A percentile compares a stretch with the other conserved stretches of the same genome.
These are phyloP conservation scores for Cyclotella kingstonii DNA, from an alignment of 108 stramenopile genomes.

Conservation along the genomic window DNA sequence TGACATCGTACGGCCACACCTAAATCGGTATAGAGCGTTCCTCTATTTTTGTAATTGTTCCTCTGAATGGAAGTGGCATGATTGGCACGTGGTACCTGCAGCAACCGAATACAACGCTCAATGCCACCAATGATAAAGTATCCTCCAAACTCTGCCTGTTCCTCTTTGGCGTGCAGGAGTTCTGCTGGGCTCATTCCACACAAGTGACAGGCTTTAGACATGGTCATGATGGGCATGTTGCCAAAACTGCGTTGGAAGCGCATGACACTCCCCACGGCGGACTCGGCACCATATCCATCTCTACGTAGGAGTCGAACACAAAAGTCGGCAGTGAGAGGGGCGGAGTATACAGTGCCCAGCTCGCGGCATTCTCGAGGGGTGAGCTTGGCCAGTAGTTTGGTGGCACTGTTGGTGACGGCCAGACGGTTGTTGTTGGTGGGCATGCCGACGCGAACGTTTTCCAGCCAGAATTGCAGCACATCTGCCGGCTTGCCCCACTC, in stretches of 20 bases:
- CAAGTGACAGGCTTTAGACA: conserved; percentile 77
- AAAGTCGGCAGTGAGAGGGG: conserved; percentile 66
- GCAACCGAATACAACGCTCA: conserved; percentile 92
- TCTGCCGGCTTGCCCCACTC: conserved; percentile 14
- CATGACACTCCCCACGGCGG: conserved; percentile 24
- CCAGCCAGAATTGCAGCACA: conserved; percentile 70
- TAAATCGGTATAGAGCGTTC: conserved; percentile 78
- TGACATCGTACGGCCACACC: conserved; percentile 85
- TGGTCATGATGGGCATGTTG: conserved; percentile 94
- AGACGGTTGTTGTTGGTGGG: conserved; percentile 45
- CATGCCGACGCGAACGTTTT: conserved; percentile 61
- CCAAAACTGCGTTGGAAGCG: conserved; percentile 73
- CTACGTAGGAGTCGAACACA: conserved; percentile 62
- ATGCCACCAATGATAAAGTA: conserved; percentile 97
- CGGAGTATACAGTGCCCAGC: conserved; percentile 72
- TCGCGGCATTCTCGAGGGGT: conserved; percentile 84
- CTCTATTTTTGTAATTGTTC: conserved; percentile 90
- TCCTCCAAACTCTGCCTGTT: conserved; percentile 94
- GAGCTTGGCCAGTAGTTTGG: conserved; percentile 41
- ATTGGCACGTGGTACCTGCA: conserved; percentile 94
- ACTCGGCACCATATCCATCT: conserved; percentile 52
- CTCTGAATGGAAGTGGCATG: conserved; percentile 90
- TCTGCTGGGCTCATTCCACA: conserved; percentile 46
- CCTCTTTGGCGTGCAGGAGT: conserved; percentile 59
- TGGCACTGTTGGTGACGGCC: conserved; percentile 12